Conservation (phyloP, 306 rosid genomes). For the Cicer chorassanicum region DNA sequence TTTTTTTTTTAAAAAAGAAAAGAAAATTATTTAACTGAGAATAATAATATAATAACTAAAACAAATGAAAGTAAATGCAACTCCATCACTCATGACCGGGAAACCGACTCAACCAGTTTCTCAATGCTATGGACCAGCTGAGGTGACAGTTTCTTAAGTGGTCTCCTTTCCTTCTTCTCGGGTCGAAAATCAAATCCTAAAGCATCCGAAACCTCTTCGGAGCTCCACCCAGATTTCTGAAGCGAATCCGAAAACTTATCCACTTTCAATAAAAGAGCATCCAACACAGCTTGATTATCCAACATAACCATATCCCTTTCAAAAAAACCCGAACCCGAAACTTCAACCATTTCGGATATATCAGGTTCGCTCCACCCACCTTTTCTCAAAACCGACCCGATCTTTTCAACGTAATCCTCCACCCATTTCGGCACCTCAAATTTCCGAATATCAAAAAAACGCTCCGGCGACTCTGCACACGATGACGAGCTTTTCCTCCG, state of each 20-base stretch:
- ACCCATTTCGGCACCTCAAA: slow-evolving; percentile 74
- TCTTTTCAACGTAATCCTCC: slow-evolving; percentile 62
- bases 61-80: no score
- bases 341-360: slow-evolving; percentile 67
- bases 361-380: slow-evolving; percentile 97
- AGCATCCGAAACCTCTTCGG: slow-evolving; percentile 87
- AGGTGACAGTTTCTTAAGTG: slow-evolving; percentile 73
- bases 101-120: slow-evolving; percentile 76
- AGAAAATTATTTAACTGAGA: no score
- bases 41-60: no score
- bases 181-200: slow-evolving; percentile 76
- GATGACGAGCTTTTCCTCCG: slow-evolving; percentile 58
- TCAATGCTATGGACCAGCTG: slow-evolving; percentile 65
- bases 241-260: slow-evolving; percentile 76
- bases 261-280: slow-evolving; percentile 72
- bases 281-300: slow-evolving; percentile 74
- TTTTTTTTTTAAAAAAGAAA: no score
- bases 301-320: slow-evolving; percentile 70
- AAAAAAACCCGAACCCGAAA: slow-evolving; percentile 71
- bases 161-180: slow-evolving; percentile 68
- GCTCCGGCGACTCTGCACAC: slow-evolving; percentile 60
- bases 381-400: slow-evolving; percentile 67
- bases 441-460: slow-evolving; percentile 58
- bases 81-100: slow-evolving; percentile 56
- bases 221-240: slow-evolving; percentile 92